phyloP scores from a whole-genome alignment of 352 stramenopile species.

The Pythium sukuiense region DNA sequence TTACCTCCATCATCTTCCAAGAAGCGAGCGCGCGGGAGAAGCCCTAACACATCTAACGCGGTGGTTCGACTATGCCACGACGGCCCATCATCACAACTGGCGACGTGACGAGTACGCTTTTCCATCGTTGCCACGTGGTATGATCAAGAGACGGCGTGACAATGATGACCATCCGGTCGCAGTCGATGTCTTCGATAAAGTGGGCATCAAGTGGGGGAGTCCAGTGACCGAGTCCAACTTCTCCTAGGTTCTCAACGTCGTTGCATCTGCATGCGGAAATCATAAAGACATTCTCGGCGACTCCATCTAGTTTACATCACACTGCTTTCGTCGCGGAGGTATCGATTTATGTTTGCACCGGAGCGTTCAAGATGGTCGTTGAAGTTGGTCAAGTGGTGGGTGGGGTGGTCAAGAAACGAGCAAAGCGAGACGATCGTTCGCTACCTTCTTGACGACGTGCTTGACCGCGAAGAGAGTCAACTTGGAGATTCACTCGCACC shows the following conservation, averaged over 20 bases:
- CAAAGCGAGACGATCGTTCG: slow-evolving; percentile 14
- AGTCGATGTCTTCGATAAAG: not conserved
- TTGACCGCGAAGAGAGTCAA: slow-evolving; percentile 14
- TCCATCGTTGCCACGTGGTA: not conserved
- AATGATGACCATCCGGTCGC: not conserved
- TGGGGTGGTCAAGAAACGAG: slow-evolving; percentile 11
- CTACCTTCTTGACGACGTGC: slow-evolving; percentile 14
- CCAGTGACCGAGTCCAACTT: slow-evolving; percentile 13
- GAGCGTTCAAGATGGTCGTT: slow-evolving; percentile 11
- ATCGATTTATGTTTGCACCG: slow-evolving; percentile 20
- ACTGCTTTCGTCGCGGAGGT: slow-evolving; percentile 19
- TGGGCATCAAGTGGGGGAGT: not conserved
- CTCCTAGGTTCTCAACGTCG: not conserved
- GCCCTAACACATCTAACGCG: not conserved
- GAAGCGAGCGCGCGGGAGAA: not conserved
- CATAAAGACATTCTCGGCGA: slow-evolving; percentile 9
- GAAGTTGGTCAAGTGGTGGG: slow-evolving; percentile 26
- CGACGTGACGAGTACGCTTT: slow-evolving; percentile 2
- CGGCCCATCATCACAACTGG: not conserved
- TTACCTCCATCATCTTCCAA: slow-evolving; percentile 4
- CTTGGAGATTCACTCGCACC: slow-evolving; percentile 7
- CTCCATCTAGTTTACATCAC: slow-evolving; percentile 13
- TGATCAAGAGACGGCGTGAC: not conserved
- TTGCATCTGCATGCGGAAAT: not conserved
- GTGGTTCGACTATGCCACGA: not conserved